Conservation (phyloP, 2,329 filamentous ascomycete species). For the Ophiostoma pallidulum region DNA sequence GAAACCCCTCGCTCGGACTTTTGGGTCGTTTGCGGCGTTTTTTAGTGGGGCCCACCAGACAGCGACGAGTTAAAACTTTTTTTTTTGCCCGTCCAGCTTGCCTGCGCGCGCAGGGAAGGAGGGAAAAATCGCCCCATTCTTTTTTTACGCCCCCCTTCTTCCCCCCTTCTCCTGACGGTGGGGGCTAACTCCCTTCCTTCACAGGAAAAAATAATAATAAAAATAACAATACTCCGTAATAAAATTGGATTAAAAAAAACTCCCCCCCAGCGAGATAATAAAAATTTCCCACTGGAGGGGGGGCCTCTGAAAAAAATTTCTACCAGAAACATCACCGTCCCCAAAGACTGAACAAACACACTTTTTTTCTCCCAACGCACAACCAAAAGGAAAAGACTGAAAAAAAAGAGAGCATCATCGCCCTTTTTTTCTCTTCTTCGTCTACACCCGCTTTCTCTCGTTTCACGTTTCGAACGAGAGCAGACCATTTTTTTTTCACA, state of each 20-base stretch:
- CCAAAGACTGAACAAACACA: slow-evolving; percentile 1
- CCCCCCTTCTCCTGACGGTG: not conserved
- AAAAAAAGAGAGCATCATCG: slow-evolving; percentile 4
- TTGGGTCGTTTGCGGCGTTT: too few relatives aligned
- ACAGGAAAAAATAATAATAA: slow-evolving; percentile 8
- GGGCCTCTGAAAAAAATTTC: slow-evolving; percentile 5
- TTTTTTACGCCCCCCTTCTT: not conserved
- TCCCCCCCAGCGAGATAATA: not conserved
- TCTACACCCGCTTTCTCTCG: not conserved
- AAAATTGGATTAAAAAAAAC: slow-evolving; percentile 5
- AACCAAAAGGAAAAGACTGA: not conserved
- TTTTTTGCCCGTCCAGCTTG: too few relatives aligned
- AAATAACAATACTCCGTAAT: slow-evolving; percentile 1
- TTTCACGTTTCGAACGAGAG: slow-evolving; percentile 7
- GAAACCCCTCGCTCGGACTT: too few relatives aligned
- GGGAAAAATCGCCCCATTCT: slow-evolving; percentile 3
- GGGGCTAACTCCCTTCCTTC: not conserved
- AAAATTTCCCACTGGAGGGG: not conserved
- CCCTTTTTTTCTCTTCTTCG: slow-evolving; percentile 3
- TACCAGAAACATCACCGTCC: slow-evolving; percentile 1
- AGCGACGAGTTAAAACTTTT: too few relatives aligned
- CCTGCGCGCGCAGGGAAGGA: too few relatives aligned
- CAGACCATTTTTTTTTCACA: not conserved
- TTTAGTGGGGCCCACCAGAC: too few relatives aligned
- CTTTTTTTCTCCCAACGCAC: not conserved